Percentiles rank a stretch among this genome's conserved stretches.
phyloP scores from a whole-genome alignment of 148 eudicot species.

The Fagopyrum homotropicum region DNA sequence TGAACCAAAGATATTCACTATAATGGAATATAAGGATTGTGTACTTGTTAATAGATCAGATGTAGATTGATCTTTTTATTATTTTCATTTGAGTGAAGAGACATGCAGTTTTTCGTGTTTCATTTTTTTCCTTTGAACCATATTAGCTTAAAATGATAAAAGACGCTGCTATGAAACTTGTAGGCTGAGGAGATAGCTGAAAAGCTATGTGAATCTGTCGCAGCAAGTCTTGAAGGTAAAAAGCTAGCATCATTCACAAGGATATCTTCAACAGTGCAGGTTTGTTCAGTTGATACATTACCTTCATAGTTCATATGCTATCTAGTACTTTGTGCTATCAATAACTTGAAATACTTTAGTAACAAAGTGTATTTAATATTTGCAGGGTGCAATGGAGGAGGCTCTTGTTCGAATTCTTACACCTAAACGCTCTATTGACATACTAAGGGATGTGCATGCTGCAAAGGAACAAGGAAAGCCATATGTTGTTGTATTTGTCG shows the following conservation, averaged over 20 bases:
- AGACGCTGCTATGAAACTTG: slow-evolving; percentile 15
- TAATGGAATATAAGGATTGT: background rate
- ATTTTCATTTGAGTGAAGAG: background rate
- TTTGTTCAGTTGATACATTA: slow-evolving; percentile 16
- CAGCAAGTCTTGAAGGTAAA: slow-evolving; percentile 85
- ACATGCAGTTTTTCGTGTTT: background rate
- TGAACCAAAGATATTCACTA: background rate
- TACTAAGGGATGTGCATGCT: slow-evolving; percentile 94
- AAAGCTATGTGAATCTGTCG: slow-evolving; percentile 93
- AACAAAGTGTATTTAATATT: slow-evolving; percentile 14
- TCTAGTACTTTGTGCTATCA: background rate
- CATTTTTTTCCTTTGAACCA: background rate
- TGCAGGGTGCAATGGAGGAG: slow-evolving; percentile 93
- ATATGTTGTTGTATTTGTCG: slow-evolving; percentile 96
- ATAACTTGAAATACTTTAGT: background rate
- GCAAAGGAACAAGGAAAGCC: slow-evolving; percentile 92
- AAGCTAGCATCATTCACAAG: slow-evolving; percentile 85
- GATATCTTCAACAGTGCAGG: slow-evolving; percentile 87
- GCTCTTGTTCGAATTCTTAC: slow-evolving; percentile 96
- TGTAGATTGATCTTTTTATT: too few relatives aligned
- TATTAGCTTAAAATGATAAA: background rate
- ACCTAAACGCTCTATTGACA: slow-evolving; percentile 95
- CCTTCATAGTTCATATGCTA: background rate
- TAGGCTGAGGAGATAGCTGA: slow-evolving; percentile 98
- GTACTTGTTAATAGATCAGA: background rate